A percentile compares a stretch with the other conserved stretches of the same genome.
Conservation (phyloP, 192 early-diverging fungal species). For the Gaertneriomyces semiglobifer region DNA sequence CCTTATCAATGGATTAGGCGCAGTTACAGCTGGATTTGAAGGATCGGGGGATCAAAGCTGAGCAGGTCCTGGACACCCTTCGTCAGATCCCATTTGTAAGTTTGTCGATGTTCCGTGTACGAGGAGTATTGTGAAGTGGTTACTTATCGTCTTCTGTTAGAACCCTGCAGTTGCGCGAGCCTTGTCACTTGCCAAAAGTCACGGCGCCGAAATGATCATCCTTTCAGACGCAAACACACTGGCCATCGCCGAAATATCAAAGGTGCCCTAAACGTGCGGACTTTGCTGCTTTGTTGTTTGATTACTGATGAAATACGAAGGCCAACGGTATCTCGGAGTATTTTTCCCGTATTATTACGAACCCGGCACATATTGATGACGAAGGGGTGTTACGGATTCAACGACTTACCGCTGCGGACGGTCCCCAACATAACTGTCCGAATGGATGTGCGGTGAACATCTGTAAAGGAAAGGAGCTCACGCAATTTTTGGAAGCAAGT, state of each 20-base stretch:
- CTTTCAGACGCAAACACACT: conserved; percentile 63
- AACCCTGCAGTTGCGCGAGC: conserved; percentile 43
- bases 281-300: no score
- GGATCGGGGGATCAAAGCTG: not conserved
- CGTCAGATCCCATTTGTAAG: conserved; percentile 12
- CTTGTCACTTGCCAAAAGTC: conserved; percentile 39
- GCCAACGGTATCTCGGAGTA: conserved; percentile 44
- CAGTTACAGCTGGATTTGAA: conserved; percentile 19
- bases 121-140: not conserved
- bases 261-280: conserved; percentile 33
- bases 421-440: conserved; percentile 45
- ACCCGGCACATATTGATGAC: conserved; percentile 49
- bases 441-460: conserved; percentile 56
- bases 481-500: not conserved
- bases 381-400: conserved; percentile 41
- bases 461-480: conserved; percentile 51
- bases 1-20: conserved; percentile 6
- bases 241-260: conserved; percentile 57
- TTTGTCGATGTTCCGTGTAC: not conserved
- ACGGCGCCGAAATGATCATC: conserved; percentile 50
- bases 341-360: conserved; percentile 54
- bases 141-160: no score
- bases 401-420: conserved; percentile 34
- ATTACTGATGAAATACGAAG: conserved; percentile 21
- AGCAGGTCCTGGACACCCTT: conserved; percentile 25